Conservation (phyloP, 345 rosid species). For the Camelina hispida region DNA sequence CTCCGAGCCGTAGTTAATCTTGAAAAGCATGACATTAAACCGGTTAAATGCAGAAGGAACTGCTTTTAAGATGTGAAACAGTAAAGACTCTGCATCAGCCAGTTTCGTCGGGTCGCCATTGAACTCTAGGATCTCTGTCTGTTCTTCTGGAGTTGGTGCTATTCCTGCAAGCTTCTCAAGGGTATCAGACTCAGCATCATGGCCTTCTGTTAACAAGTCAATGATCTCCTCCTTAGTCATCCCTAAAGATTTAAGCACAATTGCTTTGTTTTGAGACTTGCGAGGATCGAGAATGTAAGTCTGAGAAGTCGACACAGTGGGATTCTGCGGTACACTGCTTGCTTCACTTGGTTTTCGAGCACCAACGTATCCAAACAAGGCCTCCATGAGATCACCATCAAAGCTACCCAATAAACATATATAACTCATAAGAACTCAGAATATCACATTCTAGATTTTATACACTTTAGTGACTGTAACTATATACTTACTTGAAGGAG, state of each 20-base stretch:
- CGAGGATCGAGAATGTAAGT: slow-evolving; percentile 68
- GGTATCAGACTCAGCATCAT: slow-evolving; percentile 61
- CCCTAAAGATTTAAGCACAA: slow-evolving; percentile 72
- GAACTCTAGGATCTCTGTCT: slow-evolving; percentile 59
- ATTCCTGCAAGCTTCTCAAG: slow-evolving; percentile 83
- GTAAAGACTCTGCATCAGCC: slow-evolving; percentile 77
- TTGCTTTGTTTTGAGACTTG: slow-evolving; percentile 84
- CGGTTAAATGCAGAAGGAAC: slow-evolving; percentile 77
- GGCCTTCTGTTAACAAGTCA: slow-evolving; percentile 61
- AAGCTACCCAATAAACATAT: slow-evolving; percentile 52
- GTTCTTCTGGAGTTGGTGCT: slow-evolving; percentile 77
- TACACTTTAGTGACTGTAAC: slow-evolving; percentile 5
- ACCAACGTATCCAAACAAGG: slow-evolving; percentile 76
- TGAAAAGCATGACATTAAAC: slow-evolving; percentile 76
- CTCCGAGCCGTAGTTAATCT: slow-evolving; percentile 65
- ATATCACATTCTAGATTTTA: slow-evolving; percentile 8
- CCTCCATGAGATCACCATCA: slow-evolving; percentile 92
- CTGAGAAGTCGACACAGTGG: slow-evolving; percentile 46
- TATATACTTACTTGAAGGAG: slow-evolving; percentile 68
- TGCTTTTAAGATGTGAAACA: slow-evolving; percentile 65
- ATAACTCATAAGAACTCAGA: background rate
- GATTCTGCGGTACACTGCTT: slow-evolving; percentile 25
- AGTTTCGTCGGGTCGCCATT: slow-evolving; percentile 59
- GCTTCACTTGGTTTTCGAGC: slow-evolving; percentile 53
- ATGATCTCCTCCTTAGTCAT: slow-evolving; percentile 64